Base-by-base conservation (phyloP, 164 flowering plant genomes). In the Saururus chinensis region DNA sequence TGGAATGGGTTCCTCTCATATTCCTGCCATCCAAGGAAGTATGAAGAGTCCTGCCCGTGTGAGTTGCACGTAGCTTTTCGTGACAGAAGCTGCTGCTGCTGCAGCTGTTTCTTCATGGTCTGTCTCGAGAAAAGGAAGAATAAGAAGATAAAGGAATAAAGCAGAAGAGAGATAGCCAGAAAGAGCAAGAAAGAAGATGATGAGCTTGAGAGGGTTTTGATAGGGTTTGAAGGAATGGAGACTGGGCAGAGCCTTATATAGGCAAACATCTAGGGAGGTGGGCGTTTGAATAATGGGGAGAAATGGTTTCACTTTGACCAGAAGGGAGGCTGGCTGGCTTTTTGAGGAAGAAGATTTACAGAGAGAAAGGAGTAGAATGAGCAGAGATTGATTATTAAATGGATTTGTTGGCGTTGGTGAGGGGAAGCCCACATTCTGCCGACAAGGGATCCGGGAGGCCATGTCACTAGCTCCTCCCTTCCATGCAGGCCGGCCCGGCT, bases 1-100 rank as follows among this genome's bases (percentile, higher is more conserved):
- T 81, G 72, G 60, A 77, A 79, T 19, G 85, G 77, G 55, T 77
- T 79, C 71, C 77, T 79, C 75, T 81, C 82, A 59, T 81, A 81
- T 58, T 77, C 85, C 62, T 81, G 61, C 85, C 82, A 81, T 51
- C 85, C 85, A 17, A 72, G 42, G 68, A 81, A 81, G 70, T 79
- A 81, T 8, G 78, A 74, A 54, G 85, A 79, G 53, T 79, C 85
- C 64, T 81, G 76, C 20, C 80, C 82, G 22, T 79, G 81, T 1
- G 79, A 64, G 63, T 79, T 73, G 64, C 77, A 70, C n/a, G 73
- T 59, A 26, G 73, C 75, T 63, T 70, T 77, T 53, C 30, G 67
- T 0, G 79, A 74, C 10, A 72, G 66, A 40, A 62, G 56, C 26
- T 55, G 60, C 53, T 60, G 67, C 68, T 35, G n/a, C 61, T 4